Evolutionary conservation across 2,329 filamentous ascomycete genomes (phyloP).

Genomic region (Alternaria infectoria): DNA sequence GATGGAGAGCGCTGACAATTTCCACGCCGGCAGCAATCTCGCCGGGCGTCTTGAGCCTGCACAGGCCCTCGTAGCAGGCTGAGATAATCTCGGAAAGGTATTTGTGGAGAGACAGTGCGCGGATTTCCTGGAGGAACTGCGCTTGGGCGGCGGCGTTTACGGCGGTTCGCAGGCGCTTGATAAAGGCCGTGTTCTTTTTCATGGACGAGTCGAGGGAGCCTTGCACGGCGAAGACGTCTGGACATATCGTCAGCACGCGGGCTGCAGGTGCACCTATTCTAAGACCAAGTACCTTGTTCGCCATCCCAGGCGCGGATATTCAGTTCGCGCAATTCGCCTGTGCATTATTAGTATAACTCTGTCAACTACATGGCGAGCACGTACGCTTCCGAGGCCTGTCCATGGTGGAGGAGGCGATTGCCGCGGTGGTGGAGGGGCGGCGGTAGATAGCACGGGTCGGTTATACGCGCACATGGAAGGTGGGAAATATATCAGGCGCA

Average conservation of each 20-base stretch:
- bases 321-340: slow-evolving; percentile 88
- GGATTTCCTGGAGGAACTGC: slow-evolving; percentile 89
- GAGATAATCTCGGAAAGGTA: slow-evolving; percentile 97
- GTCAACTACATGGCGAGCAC: neutral
- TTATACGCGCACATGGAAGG: slow-evolving; percentile 47
- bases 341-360: slow-evolving; percentile 25
- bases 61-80: slow-evolving; percentile 92
- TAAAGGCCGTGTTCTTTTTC: slow-evolving; percentile 98
- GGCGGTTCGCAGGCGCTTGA: slow-evolving; percentile 91
- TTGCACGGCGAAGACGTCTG: slow-evolving; percentile 79
- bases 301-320: slow-evolving; percentile 90
- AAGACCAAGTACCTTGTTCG: slow-evolving; percentile 70
- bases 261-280: slow-evolving; percentile 9
- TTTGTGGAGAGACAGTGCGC: slow-evolving; percentile 88
- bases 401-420: slow-evolving; percentile 48
- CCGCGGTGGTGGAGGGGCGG: slow-evolving; percentile 45
- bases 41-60: slow-evolving; percentile 87
- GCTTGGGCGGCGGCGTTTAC: slow-evolving; percentile 78
- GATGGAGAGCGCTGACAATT: slow-evolving; percentile 92
- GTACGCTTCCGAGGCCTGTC: slow-evolving; percentile 59
- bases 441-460: slow-evolving; percentile 37
- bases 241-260: slow-evolving; percentile 24
- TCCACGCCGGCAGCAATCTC: slow-evolving; percentile 92
- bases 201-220: slow-evolving; percentile 88
- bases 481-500: slow-evolving; percentile 40